Conservation (phyloP, 1,284 basidiomycete species). For the Leccinum insolens region DNA sequence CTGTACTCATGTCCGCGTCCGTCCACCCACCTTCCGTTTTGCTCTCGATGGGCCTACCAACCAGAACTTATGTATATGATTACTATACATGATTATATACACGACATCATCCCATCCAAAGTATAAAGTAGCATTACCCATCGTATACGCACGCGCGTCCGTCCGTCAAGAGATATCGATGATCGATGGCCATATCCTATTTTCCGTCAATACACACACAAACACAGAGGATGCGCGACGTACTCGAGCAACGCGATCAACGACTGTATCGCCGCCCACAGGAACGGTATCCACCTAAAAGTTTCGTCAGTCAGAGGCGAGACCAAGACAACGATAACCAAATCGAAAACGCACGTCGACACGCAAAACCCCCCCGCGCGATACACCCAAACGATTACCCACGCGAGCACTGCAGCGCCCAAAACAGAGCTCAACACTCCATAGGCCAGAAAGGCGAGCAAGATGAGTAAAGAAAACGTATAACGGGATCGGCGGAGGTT, state of each 20-base stretch:
- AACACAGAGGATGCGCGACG: constrained; percentile 9
- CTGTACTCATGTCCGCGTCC: no score
- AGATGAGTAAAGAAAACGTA: constrained; percentile 66
- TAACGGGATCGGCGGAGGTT: constrained; percentile 62
- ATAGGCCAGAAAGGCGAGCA: constrained; percentile 57
- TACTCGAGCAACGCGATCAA: constrained; percentile 70
- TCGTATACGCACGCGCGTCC: neutral
- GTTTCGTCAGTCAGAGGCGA: neutral
- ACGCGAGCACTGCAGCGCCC: constrained; percentile 73
- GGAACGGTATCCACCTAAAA: constrained; percentile 78
- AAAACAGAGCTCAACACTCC: constrained; percentile 68
- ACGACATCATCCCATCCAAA: neutral
- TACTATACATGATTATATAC: constrained; percentile 31
- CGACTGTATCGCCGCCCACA: constrained; percentile 73
- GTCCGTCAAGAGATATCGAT: constrained; percentile 50
- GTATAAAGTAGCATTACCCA: neutral
- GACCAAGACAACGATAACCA: neutral
- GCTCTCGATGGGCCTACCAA: no score
- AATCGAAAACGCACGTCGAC: constrained; percentile 69
- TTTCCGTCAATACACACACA: constrained; percentile 9
- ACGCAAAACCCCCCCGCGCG: constrained; percentile 70
- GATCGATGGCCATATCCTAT: constrained; percentile 58
- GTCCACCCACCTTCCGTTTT: no score
- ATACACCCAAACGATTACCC: constrained; percentile 70
- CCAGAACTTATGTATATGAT: no score